These are phyloP conservation scores for Pythium graminicola DNA, from an alignment of 352 stramenopile species.

Conservation along the genomic window DNA sequence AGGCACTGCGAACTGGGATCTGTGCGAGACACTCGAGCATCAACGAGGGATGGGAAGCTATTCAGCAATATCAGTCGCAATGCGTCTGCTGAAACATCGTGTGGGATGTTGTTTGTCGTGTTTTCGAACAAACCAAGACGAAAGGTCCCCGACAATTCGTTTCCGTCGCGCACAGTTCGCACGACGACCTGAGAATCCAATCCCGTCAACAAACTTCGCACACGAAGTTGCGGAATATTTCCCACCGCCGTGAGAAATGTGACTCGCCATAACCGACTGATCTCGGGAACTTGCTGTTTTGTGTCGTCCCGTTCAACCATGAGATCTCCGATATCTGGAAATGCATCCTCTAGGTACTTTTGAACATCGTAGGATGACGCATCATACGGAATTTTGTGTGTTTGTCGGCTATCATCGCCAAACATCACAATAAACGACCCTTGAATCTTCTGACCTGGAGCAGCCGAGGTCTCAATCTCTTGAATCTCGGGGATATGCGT, in stretches of 20 bases:
- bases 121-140: constrained; percentile 61
- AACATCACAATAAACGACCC: constrained; percentile 62
- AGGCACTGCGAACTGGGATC: constrained; percentile 43
- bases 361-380: constrained; percentile 55
- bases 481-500: constrained; percentile 87
- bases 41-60: constrained; percentile 48
- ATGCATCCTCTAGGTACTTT: constrained; percentile 44
- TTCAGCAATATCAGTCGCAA: constrained; percentile 45
- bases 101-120: constrained; percentile 46
- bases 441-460: constrained; percentile 80
- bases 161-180: constrained; percentile 74
- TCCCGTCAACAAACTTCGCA: constrained; percentile 66
- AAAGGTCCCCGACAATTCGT: constrained; percentile 85
- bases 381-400: constrained; percentile 62
- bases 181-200: constrained; percentile 63
- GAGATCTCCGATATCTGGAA: constrained; percentile 40
- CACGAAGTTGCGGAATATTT: constrained; percentile 67
- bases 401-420: constrained; percentile 18
- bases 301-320: constrained; percentile 48
- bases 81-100: constrained; percentile 61
- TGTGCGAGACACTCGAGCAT: constrained; percentile 63
- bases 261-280: constrained; percentile 81
- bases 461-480: constrained; percentile 76
- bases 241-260: constrained; percentile 87
- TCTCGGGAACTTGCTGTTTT: constrained; percentile 49